Percentiles rank a stretch among this genome's conserved stretches.
Evolutionary conservation across 148 eudicot species (phyloP).

Genomic region (Camellia sinensis): DNA sequence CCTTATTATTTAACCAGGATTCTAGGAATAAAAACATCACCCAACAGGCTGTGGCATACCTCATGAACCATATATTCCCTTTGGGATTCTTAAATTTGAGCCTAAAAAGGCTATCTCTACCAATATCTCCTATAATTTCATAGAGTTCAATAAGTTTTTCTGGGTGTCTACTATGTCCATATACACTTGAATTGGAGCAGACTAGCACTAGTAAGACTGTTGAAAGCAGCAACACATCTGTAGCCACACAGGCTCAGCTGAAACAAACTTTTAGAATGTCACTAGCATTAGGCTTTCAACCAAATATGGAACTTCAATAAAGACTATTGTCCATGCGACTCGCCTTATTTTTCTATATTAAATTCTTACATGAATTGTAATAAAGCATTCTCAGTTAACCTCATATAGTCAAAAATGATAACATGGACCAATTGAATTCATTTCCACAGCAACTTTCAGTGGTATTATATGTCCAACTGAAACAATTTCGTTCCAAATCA

Average conservation of each 20-base stretch:
- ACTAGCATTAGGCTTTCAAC: background rate
- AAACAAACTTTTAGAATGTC: background rate
- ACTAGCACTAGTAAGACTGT: background rate
- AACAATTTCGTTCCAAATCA: slow-evolving; percentile 8
- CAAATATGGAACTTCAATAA: background rate
- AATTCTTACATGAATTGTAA: background rate
- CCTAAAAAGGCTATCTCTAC: background rate
- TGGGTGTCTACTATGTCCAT: background rate
- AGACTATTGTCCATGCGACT: background rate
- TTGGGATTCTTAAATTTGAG: background rate
- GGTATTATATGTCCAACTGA: background rate
- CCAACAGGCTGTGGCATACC: background rate
- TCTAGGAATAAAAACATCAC: background rate
- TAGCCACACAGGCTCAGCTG: background rate
- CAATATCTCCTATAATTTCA: background rate
- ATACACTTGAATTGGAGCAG: background rate
- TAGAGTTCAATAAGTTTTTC: background rate
- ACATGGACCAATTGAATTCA: background rate
- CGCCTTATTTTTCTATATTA: background rate
- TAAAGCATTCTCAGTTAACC: background rate
- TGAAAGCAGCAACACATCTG: background rate
- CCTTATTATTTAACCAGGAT: background rate
- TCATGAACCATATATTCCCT: background rate
- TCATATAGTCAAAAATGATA: background rate
- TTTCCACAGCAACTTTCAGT: background rate